phyloP scores from a whole-genome alignment of 345 rosid genomes.

The Murraya koenigii region DNA sequence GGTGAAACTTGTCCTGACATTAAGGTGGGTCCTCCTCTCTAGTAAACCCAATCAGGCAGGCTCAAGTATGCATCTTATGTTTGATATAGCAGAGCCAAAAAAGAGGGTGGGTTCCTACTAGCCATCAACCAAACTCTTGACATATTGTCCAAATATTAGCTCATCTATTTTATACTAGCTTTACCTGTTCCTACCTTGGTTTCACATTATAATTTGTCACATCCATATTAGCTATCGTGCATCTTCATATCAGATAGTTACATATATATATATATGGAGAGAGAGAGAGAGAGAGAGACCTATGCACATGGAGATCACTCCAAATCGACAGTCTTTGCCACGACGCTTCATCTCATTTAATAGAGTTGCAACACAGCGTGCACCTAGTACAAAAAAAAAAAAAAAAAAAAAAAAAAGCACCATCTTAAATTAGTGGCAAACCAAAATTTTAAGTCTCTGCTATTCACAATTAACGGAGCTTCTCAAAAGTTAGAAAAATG shows the following conservation, averaged over 20 bases:
- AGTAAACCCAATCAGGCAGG: not conserved
- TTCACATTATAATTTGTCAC: not conserved
- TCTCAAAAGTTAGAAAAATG: not conserved
- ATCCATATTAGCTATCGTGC: not conserved
- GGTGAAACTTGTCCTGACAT: not conserved
- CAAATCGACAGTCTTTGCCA: conserved; percentile 83
- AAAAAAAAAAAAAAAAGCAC: too few relatives aligned
- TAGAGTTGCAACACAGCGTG: conserved; percentile 84
- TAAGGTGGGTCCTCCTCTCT: not conserved
- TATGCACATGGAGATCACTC: conserved; percentile 97
- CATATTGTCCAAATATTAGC: not conserved
- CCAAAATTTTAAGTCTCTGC: not conserved
- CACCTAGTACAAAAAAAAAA: conserved; percentile 52
- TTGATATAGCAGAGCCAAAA: not conserved
- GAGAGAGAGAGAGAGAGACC: conserved; percentile 39
- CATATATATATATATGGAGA: not conserved
- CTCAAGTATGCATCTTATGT: not conserved
- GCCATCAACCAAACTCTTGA: too few relatives aligned
- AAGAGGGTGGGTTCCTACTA: not conserved
- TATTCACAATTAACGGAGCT: not conserved
- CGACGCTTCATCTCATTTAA: conserved; percentile 89
- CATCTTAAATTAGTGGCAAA: conserved; percentile 6
- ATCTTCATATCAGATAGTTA: not conserved
- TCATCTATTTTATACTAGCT: not conserved
- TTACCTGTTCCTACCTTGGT: not conserved